Evolutionary conservation across 495 filamentous ascomycete genomes (phyloP), one percentile per base, ranked within the genome.

Genomic region (Glonium stellatum): DNA sequence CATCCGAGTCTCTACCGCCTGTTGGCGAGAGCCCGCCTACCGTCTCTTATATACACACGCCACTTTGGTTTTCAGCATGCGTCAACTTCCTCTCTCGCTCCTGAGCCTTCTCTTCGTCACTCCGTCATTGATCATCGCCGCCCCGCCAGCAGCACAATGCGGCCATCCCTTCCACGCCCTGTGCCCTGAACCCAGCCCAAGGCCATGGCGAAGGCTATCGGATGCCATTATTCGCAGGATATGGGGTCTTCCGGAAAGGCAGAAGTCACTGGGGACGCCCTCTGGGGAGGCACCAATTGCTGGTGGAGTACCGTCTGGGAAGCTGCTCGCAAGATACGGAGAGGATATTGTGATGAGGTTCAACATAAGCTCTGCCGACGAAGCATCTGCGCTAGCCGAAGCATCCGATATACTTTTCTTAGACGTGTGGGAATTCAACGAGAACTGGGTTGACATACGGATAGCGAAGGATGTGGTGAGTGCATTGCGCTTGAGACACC

Each of bases 271-370:
- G 56, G 49, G 58, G 53, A 25, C 51, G 52, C 12, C 34, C 11
- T 34, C n/a, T 22, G 56, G 31, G 23, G 35, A 51, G 18, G 25
- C 37, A 27, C 31, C 19, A 0, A 57, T 41, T n/a, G 25, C 36
- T 6, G 46, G 36, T 15, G 52, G 54, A 9, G 42, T 22, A 5
- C 56, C 58, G 4, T 25, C 9, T 11, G 52, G 54, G 12, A 82
- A 76, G 34, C 74, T 86, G 31, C 73, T 82, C 18, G 78, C 82
- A 34, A 80, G 83, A 59, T 96, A 97, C 70, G 84, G 82, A 48
- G 81, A 85, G 46, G 87, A 96, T 70, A 78, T 96, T 15, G 92
- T 98, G 13, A 75, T 97, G 39, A 85, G 93, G 15, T 97, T 97
- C 79, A 89, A 88, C 67, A 73, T 96, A 58, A 84, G 78, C 57